These are phyloP conservation scores for Torulaspora delbrueckii DNA, from an alignment of 805 yeast species.

Conservation along the genomic window DNA sequence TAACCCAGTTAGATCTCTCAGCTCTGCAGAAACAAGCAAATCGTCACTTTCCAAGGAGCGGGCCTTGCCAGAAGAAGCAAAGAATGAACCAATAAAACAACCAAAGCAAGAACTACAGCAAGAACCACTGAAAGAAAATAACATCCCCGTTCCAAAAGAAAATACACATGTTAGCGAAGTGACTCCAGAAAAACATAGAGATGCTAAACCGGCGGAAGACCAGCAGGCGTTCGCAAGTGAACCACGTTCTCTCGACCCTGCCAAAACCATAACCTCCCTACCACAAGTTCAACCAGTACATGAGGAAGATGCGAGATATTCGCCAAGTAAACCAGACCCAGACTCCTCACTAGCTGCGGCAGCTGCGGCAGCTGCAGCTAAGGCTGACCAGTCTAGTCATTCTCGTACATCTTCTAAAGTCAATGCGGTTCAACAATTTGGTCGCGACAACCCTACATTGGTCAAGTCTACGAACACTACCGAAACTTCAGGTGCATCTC, in stretches of 20 bases:
- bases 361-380: conserved; percentile 1
- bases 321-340: background rate
- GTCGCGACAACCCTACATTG: conserved; percentile 12
- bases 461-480: conserved; percentile 8
- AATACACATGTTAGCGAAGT: background rate
- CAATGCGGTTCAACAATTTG: conserved; percentile 15
- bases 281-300: background rate
- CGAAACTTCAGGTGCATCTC: conserved; percentile 2
- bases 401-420: conserved; percentile 6
- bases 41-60: conserved; percentile 2
- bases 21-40: conserved; percentile 6
- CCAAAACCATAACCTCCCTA: background rate
- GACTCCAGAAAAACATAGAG: background rate
- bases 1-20: conserved; percentile 6
- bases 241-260: conserved; percentile 2
- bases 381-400: background rate
- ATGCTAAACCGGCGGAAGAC: background rate
- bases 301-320: background rate
- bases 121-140: background rate
- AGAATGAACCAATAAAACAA: background rate
- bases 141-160: background rate
- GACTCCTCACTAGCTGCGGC: background rate
- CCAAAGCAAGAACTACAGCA: background rate
- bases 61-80: background rate
- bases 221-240: background rate